Evolutionary conservation across 306 rosid species (phyloP), one percentile per base, ranked within the genome.

Genomic region (Prunus salicina): DNA sequence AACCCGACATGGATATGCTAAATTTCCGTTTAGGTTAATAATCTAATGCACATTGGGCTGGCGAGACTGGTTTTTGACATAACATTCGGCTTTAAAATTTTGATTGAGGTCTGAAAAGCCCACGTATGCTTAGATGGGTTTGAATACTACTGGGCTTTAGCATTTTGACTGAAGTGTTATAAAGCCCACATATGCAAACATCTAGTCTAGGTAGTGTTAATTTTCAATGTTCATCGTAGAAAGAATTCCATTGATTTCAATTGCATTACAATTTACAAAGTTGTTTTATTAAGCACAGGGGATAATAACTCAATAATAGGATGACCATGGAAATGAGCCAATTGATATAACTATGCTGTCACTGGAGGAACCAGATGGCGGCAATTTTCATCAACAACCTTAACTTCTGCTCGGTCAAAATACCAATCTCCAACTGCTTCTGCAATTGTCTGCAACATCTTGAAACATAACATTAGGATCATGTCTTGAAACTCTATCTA

Each of bases 381-480:
- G 77, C 97, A 92, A 12, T 87, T 85, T 20, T 84, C 76, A 67
- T 95, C 97, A 11, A 95, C 72, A 52, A 50, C 84, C 91, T 88
- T 95, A 50, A 84, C 87, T 20, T 82, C 79, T 55, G 87, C 87
- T 77, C 97, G 82, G 60, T 95, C 92, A 18, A 90, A 95, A 81
- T 85, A 95, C 99, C 99, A 95, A 76, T 95, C 97, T 71, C 92
- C 96, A 20, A 95, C 97, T 27, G 97, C 97, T 16, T 82, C 24
- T 6, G 99, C 93, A 47, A 95, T 92, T 41, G 89, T 86, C 97
- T 95, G 87, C 89, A 85, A 56, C 28, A 67, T 70, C 47, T 60
- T 67, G 11, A n/a, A 25, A 56, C 72, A 51, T 20, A 57, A 34
- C 14, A 50, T 84, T 72, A 82, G 61, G 61, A 28, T 38, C 25